phyloP scores from a whole-genome alignment of 768 basidiomycete species.

The Tephrocybe sp. region DNA sequence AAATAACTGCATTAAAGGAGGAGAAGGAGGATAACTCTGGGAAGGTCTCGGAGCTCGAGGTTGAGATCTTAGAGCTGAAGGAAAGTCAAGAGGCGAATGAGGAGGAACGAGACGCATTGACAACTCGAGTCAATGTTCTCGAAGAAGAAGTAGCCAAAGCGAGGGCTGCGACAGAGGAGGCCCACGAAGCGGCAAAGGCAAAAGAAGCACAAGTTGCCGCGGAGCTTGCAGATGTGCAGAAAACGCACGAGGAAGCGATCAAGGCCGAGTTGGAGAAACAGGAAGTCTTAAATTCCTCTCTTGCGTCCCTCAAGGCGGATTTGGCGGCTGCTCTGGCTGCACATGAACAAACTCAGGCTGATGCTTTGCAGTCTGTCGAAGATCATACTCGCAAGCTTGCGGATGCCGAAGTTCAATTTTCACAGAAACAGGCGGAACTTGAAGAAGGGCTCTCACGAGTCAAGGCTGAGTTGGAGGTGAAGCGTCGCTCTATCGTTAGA shows the following conservation, averaged over 20 bases:
- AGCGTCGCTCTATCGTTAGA: slow-evolving; percentile 13
- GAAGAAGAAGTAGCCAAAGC: slow-evolving; percentile 55
- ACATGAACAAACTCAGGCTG: slow-evolving; percentile 46
- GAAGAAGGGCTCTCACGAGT: slow-evolving; percentile 55
- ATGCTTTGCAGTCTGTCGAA: slow-evolving; percentile 42
- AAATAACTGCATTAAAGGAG: slow-evolving; percentile 49
- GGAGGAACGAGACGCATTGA: slow-evolving; percentile 49
- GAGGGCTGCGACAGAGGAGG: slow-evolving; percentile 42
- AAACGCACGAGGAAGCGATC: slow-evolving; percentile 45
- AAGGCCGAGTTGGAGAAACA: slow-evolving; percentile 42
- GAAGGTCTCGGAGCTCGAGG: slow-evolving; percentile 77
- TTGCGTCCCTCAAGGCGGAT: slow-evolving; percentile 44
- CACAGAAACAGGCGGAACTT: slow-evolving; percentile 48
- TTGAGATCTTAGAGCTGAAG: slow-evolving; percentile 75
- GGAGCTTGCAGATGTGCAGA: slow-evolving; percentile 36
- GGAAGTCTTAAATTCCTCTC: slow-evolving; percentile 36
- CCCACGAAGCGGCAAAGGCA: slow-evolving; percentile 41
- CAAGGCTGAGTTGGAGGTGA: slow-evolving; percentile 63
- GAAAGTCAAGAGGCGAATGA: slow-evolving; percentile 65
- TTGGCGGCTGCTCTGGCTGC: slow-evolving; percentile 41
- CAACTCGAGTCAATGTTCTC: slow-evolving; percentile 44
- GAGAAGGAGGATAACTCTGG: slow-evolving; percentile 70
- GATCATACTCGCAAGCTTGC: slow-evolving; percentile 46
- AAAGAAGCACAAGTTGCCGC: slow-evolving; percentile 45
- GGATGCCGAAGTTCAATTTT: slow-evolving; percentile 49